Evolutionary conservation across 208 protist genomes (phyloP).

Genomic region (Trypanosoma melophagium): DNA sequence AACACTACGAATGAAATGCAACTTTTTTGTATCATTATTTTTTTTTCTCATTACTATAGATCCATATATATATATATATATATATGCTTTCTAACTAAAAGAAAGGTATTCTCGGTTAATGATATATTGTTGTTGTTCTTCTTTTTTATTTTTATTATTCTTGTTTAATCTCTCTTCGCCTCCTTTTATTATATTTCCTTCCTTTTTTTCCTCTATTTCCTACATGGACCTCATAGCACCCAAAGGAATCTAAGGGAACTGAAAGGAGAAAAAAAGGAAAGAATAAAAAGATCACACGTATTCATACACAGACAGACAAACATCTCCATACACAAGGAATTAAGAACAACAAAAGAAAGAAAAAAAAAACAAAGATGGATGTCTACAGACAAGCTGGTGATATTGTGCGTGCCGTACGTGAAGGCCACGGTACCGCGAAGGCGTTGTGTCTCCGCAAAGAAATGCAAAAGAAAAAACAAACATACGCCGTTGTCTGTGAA

Average conservation of each 20-base stretch:
- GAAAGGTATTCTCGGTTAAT: background rate
- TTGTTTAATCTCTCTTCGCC: slow-evolving; percentile 12
- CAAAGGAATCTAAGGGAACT: no score
- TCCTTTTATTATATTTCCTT: slow-evolving; percentile 5
- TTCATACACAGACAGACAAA: slow-evolving; percentile 17
- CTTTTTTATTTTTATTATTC: background rate
- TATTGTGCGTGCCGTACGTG: slow-evolving; percentile 69
- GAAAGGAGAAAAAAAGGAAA: background rate
- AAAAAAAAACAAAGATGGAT: slow-evolving; percentile 53
- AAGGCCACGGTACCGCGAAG: slow-evolving; percentile 82
- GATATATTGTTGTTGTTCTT: background rate
- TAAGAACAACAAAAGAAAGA: background rate
- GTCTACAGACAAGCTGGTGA: slow-evolving; percentile 88
- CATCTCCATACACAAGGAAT: slow-evolving; percentile 9
- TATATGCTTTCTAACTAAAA: background rate
- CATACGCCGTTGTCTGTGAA: slow-evolving; percentile 91
- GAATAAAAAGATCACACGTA: slow-evolving; percentile 1
- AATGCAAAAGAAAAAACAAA: slow-evolving; percentile 92
- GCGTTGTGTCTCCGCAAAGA: slow-evolving; percentile 90
- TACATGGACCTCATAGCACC: no score
- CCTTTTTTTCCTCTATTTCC: no score
- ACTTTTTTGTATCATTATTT: background rate
- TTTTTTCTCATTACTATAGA: slow-evolving; percentile 3
- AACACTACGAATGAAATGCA: slow-evolving; percentile 31
- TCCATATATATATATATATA: background rate